A percentile compares a stretch with the other conserved stretches of the same genome.
Evolutionary conservation across 768 basidiomycete genomes (phyloP).

Genomic region (Solioccasus polychromus): DNA sequence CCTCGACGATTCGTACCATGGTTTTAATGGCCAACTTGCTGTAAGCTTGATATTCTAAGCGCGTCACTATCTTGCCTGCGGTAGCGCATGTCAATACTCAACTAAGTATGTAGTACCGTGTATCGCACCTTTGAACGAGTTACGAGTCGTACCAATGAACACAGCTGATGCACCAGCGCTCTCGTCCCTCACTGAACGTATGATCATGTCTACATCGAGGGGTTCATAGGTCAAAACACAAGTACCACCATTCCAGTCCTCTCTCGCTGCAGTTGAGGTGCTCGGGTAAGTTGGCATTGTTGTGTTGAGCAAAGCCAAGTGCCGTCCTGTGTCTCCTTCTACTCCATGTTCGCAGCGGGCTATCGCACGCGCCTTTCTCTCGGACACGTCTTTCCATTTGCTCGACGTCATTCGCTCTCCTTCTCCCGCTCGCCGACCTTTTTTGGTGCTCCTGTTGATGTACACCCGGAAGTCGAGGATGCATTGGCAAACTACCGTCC

Average conservation of each 20-base stretch:
- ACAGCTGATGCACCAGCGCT: conserved; percentile 68
- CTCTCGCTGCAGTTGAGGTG: conserved; percentile 25
- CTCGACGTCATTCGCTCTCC: conserved; percentile 6
- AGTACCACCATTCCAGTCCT: conserved; percentile 19
- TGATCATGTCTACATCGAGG: conserved; percentile 57
- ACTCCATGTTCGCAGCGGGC: conserved; percentile 16
- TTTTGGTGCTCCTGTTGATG: conserved; percentile 47
- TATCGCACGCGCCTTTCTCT: conserved; percentile 1
- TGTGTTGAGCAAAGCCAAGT: not conserved
- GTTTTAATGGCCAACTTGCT: conserved; percentile 78
- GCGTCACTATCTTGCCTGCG: conserved; percentile 66
- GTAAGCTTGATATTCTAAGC: conserved; percentile 82
- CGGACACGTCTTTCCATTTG: conserved; percentile 1
- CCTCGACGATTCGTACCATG: conserved; percentile 56
- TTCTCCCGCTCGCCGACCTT: not conserved
- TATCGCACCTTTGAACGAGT: conserved; percentile 72
- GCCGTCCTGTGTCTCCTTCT: not conserved
- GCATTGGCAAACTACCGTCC: conserved; percentile 65
- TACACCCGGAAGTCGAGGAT: conserved; percentile 81
- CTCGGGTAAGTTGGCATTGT: conserved; percentile 22
- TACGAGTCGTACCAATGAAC: conserved; percentile 85
- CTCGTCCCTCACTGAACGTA: conserved; percentile 60
- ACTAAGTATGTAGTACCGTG: not conserved
- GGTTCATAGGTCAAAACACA: conserved; percentile 57
- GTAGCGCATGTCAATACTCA: conserved; percentile 6